phyloP scores from a whole-genome alignment of 257 asterid genomes.

The Petunia axillaris region DNA sequence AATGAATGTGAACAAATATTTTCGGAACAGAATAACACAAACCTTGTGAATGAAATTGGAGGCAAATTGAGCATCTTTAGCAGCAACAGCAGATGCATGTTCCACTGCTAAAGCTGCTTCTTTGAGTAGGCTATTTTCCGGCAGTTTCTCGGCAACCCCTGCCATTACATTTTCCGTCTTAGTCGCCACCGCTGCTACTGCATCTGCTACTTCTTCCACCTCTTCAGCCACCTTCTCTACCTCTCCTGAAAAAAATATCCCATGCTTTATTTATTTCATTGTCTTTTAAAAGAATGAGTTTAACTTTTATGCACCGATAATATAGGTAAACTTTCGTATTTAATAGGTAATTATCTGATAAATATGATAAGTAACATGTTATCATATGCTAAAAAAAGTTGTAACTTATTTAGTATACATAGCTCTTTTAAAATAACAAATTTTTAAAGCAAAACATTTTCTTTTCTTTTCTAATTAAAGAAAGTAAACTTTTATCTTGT shows the following conservation, averaged over 20 bases:
- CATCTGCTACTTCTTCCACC: constrained; percentile 63
- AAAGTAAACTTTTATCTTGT: background rate
- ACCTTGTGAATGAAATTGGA: constrained; percentile 62
- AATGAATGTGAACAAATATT: too few relatives aligned
- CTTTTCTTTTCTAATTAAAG: too few relatives aligned
- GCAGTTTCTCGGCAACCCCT: constrained; percentile 57
- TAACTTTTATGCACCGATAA: too few relatives aligned
- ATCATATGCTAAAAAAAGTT: too few relatives aligned
- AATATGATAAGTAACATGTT: too few relatives aligned
- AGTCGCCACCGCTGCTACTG: constrained; percentile 63
- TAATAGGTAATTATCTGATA: too few relatives aligned
- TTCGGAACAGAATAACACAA: background rate
- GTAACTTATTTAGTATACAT: too few relatives aligned
- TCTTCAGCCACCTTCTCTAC: constrained; percentile 54
- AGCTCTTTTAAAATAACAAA: background rate
- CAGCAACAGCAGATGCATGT: constrained; percentile 45
- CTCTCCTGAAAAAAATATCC: constrained; percentile 40
- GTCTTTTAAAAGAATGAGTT: background rate
- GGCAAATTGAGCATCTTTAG: constrained; percentile 58
- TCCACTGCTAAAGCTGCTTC: constrained; percentile 62
- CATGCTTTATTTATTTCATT: background rate
- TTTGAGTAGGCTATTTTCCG: constrained; percentile 57
- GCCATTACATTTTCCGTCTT: constrained; percentile 49
- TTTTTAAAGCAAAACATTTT: background rate
- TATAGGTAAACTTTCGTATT: too few relatives aligned